Evolutionary conservation across 495 filamentous ascomycete genomes (phyloP), one percentile per base, ranked within the genome.

Genomic region (Penicillium simplicissimum): DNA sequence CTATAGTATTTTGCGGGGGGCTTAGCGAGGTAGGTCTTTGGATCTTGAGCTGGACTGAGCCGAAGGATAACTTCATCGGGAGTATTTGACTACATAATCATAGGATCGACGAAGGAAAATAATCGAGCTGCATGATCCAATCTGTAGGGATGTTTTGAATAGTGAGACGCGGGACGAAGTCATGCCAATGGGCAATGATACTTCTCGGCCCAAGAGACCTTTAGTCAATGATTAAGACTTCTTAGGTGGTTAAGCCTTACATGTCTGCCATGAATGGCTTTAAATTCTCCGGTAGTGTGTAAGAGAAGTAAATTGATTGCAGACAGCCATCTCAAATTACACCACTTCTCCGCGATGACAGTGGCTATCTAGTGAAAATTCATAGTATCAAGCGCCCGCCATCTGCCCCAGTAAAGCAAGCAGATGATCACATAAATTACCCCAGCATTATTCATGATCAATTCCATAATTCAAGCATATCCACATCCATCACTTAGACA

Each of bases 131-230:
- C 25, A 48, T 48, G 45, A 48, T 25, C 4, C 4, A 2, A 25
- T 48, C 7, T n/a, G 43, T n/a, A 25, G 4, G 19, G 13, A 48
- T 48, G 45, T 48, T 48, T 35, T 49, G 42, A 58, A 49, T 49
- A 14, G 35, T 15, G 25, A 19, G 8, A 35, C 21, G 21, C 42
- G 31, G 31, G 42, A 58, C 8, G 55, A 58, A 34, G 45, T 28
- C 19, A 48, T 48, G 45, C 8, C 23, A 48, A 48, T 48, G 45
- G 23, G 45, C 13, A 19, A 48, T 17, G 8, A 3, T 1, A 48
- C 10, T 28, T 25, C 45, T 23, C 17, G 1, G 13, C 45, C 45
- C 9, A 23, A 14, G 13, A 17, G 45, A 48, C 4, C 13, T 19
- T 25, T 48, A 11, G 42, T 49, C 28, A 21, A 47, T 35, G 19